Percentiles rank a stretch among this genome's conserved stretches.
Evolutionary conservation across 148 eudicot genomes (phyloP).

Genomic region (Spergularia bocconei): DNA sequence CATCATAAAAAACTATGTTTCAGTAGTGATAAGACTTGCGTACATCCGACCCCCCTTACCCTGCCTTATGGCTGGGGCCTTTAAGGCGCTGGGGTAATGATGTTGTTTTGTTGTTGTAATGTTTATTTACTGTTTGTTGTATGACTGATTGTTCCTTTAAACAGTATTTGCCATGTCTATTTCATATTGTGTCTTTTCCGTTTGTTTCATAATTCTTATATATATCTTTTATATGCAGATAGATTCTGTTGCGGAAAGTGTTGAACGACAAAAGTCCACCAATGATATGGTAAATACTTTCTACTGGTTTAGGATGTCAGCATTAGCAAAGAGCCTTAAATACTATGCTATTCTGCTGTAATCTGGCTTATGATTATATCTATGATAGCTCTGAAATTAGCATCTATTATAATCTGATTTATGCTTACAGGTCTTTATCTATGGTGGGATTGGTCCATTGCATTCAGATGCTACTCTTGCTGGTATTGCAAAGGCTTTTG

Average conservation of each 20-base stretch:
- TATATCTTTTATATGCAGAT: constrained; percentile 45
- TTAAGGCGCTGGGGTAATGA: no score
- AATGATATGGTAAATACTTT: constrained; percentile 70
- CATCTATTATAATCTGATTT: constrained; percentile 10
- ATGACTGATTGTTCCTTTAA: background rate
- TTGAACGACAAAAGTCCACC: constrained; percentile 59
- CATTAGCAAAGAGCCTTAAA: background rate
- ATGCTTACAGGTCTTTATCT: constrained; percentile 69
- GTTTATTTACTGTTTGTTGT: background rate
- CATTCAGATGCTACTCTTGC: constrained; percentile 86
- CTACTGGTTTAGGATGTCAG: background rate
- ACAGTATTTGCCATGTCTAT: background rate
- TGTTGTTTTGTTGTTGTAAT: no score
- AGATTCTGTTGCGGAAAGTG: constrained; percentile 88
- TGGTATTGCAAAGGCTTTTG: constrained; percentile 95
- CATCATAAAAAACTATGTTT: no score
- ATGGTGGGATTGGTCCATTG: constrained; percentile 96
- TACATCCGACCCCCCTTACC: no score
- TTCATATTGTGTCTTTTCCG: background rate
- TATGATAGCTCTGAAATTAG: background rate
- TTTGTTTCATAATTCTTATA: background rate
- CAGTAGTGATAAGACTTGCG: no score
- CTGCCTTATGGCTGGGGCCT: no score
- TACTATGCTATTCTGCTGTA: background rate
- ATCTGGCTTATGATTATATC: background rate